These are phyloP conservation scores for Colletotrichum viniferum DNA, from an alignment of 2,329 filamentous ascomycete genomes.

Conservation along the genomic window DNA sequence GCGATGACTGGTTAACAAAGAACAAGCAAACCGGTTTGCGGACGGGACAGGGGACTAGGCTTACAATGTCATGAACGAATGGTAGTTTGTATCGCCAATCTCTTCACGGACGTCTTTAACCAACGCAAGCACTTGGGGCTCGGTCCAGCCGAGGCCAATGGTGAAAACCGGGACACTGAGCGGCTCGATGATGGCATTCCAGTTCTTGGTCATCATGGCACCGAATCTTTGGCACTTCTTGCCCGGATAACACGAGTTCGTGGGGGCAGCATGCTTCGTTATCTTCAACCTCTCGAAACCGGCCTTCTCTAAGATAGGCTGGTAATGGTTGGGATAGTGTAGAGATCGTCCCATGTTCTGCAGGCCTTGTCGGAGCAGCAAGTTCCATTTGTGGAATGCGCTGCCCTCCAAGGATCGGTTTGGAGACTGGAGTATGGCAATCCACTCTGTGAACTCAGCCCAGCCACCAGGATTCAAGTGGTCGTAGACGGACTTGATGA, in stretches of 20 bases:
- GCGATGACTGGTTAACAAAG: constrained; percentile 26
- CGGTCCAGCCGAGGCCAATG: constrained; percentile 37
- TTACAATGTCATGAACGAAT: constrained; percentile 44
- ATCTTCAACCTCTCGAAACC: constrained; percentile 30
- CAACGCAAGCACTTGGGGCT: constrained; percentile 35
- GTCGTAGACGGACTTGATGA: constrained; percentile 33
- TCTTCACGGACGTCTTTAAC: constrained; percentile 35
- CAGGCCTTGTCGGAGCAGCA: constrained; percentile 30
- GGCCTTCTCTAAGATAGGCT: constrained; percentile 24
- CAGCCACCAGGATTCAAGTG: constrained; percentile 27
- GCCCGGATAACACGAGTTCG: constrained; percentile 33
- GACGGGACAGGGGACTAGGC: constrained; percentile 15
- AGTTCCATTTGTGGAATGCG: constrained; percentile 33
- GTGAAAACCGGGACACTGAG: constrained; percentile 43
- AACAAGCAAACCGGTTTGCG: constrained; percentile 27
- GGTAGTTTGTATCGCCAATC: constrained; percentile 36
- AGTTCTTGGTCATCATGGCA: constrained; percentile 30
- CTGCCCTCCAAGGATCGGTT: constrained; percentile 35
- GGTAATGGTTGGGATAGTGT: constrained; percentile 29
- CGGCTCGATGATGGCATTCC: constrained; percentile 24
- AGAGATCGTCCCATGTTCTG: constrained; percentile 34
- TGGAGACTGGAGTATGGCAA: constrained; percentile 32
- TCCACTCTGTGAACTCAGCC: constrained; percentile 39
- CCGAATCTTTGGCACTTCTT: constrained; percentile 32
- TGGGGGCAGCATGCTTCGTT: constrained; percentile 30